Percentiles rank a stretch among this genome's conserved stretches.
phyloP scores from a whole-genome alignment of 495 filamentous ascomycete species.

The Cercophora scortea region DNA sequence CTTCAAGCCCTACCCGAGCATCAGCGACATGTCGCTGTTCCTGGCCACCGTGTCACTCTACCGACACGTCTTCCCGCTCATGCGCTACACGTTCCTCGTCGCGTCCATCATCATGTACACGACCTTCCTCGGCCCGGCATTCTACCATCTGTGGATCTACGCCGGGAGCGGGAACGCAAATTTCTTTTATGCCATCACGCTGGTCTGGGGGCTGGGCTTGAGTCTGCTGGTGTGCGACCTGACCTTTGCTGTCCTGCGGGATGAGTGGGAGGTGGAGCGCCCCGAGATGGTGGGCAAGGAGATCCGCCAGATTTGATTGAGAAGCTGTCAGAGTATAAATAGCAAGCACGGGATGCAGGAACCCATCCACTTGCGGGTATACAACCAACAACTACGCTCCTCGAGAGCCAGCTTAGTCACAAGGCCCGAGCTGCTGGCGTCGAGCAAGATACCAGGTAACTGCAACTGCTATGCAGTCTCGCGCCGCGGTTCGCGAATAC shows the following conservation, averaged over 20 bases:
- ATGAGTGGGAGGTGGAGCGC: conserved; percentile 90
- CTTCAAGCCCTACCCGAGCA: conserved; percentile 94
- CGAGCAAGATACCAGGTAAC: no score
- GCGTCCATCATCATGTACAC: conserved; percentile 77
- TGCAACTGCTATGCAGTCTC: no score
- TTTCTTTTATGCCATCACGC: conserved; percentile 98
- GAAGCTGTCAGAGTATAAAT: no score
- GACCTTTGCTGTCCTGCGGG: conserved; percentile 78
- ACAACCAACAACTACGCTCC: no score
- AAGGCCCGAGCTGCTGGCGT: no score
- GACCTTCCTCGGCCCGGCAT: conserved; percentile 82
- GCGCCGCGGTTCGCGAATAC: no score
- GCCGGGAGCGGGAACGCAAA: conserved; percentile 97
- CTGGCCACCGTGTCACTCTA: conserved; percentile 80
- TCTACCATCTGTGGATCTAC: conserved; percentile 98
- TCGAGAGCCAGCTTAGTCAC: no score
- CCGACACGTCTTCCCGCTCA: conserved; percentile 86
- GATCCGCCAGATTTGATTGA: conserved; percentile 64
- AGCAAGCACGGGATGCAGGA: no score
- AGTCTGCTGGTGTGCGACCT: conserved; percentile 73
- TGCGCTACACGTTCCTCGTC: conserved; percentile 89
- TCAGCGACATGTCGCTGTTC: conserved; percentile 78
- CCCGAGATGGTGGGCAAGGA: conserved; percentile 85
- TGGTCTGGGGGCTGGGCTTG: conserved; percentile 89
- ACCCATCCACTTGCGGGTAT: no score